Evolutionary conservation across 306 rosid genomes (phyloP).

Genomic region (Rosa persica): DNA sequence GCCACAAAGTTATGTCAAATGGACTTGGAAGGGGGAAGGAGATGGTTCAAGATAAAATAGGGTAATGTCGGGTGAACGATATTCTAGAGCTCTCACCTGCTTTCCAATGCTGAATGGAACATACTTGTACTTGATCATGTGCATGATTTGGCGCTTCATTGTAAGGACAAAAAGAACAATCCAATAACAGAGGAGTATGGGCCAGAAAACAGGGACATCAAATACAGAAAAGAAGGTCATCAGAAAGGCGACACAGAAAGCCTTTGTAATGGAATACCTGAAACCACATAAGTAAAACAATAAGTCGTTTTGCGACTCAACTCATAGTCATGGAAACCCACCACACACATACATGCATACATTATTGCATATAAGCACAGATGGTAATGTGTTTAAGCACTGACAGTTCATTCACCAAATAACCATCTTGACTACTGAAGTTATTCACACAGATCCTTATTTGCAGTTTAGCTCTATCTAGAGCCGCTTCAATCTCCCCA

Average conservation of each 20-base stretch:
- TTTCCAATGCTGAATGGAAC: conserved; percentile 64
- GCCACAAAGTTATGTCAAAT: background rate
- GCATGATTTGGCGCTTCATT: conserved; percentile 76
- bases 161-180: conserved; percentile 60
- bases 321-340: background rate
- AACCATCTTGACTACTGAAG: background rate
- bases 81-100: conserved; percentile 43
- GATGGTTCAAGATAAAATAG: background rate
- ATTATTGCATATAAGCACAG: background rate
- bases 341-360: background rate
- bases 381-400: background rate
- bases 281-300: conserved; percentile 22
- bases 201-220: conserved; percentile 77
- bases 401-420: background rate
- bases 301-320: background rate
- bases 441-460: background rate
- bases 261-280: conserved; percentile 73
- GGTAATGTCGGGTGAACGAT: conserved; percentile 5
- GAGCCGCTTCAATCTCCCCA: background rate
- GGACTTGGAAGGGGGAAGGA: background rate
- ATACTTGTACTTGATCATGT: conserved; percentile 66
- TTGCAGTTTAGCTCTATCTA: background rate
- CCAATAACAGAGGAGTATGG: conserved; percentile 66
- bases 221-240: conserved; percentile 65
- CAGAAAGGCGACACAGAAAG: conserved; percentile 53